phyloP scores from a whole-genome alignment of 805 yeast genomes.

The Jamesozyma lodderae region DNA sequence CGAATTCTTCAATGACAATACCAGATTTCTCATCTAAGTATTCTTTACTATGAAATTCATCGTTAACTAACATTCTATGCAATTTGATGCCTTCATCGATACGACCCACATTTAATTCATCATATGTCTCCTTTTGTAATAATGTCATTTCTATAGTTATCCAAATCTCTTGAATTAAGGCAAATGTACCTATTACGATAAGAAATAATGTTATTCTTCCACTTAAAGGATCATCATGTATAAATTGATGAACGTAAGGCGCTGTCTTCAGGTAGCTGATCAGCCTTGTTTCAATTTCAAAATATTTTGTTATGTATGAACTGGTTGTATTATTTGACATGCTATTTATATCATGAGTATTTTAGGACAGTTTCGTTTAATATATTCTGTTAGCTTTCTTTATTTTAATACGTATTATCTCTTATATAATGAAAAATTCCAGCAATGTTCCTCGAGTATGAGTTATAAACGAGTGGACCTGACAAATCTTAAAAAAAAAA shows the following conservation, averaged over 20 bases:
- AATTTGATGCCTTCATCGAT: constrained; percentile 25
- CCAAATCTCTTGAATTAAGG: constrained; percentile 28
- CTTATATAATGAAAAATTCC: too few relatives aligned
- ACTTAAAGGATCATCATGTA: constrained; percentile 23
- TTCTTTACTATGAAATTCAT: constrained; percentile 29
- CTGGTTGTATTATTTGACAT: too few relatives aligned
- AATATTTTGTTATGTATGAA: constrained; percentile 8
- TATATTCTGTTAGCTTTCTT: too few relatives aligned
- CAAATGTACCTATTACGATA: constrained; percentile 25
- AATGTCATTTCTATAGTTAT: constrained; percentile 29
- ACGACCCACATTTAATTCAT: constrained; percentile 24
- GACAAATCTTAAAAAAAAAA: too few relatives aligned
- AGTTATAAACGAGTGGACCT: too few relatives aligned
- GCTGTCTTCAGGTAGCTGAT: constrained; percentile 11
- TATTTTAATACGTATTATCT: too few relatives aligned
- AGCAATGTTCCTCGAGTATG: too few relatives aligned
- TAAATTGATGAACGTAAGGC: constrained; percentile 18
- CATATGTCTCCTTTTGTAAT: constrained; percentile 27
- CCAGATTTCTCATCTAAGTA: constrained; percentile 26
- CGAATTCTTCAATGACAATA: constrained; percentile 29
- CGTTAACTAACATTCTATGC: constrained; percentile 25
- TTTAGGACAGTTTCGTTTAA: too few relatives aligned
- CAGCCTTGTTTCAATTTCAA: constrained; percentile 14
- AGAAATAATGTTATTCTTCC: constrained; percentile 29
- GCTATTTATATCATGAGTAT: too few relatives aligned